Conservation (phyloP, 352 stramenopile species). For the Phytophthora capsici region DNA sequence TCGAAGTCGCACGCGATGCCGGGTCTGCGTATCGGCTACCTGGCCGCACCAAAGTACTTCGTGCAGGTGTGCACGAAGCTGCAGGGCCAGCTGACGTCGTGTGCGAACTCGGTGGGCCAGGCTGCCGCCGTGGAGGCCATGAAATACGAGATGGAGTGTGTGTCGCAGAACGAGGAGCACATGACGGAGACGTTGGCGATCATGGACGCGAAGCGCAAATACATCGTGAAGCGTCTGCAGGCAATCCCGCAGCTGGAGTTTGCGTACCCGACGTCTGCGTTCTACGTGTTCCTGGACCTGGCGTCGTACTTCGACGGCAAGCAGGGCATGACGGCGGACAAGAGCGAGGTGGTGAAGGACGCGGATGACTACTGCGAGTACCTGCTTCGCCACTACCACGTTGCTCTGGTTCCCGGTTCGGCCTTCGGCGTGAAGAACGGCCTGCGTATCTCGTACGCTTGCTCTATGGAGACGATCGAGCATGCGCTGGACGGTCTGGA, state of each 20-base stretch:
- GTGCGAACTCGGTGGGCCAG: conserved; percentile 93
- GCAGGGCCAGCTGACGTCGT: conserved; percentile 96
- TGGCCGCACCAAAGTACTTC: conserved; percentile 88
- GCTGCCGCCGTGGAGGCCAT: conserved; percentile 91
- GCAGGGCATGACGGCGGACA: conserved; percentile 44
- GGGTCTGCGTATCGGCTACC: conserved; percentile 94
- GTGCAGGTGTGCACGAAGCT: conserved; percentile 90
- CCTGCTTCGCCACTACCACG: conserved; percentile 91
- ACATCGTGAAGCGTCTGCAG: conserved; percentile 46
- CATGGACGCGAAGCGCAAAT: conserved; percentile 80
- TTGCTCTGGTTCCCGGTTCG: conserved; percentile 95
- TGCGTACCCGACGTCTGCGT: conserved; percentile 91
- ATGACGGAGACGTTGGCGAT: conserved; percentile 59
- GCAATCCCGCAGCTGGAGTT: conserved; percentile 87
- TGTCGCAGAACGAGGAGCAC: conserved; percentile 50
- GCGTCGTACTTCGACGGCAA: conserved; percentile 78
- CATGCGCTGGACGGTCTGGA: conserved; percentile 73
- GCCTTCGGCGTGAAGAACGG: conserved; percentile 94
- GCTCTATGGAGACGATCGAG: conserved; percentile 89
- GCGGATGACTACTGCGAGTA: conserved; percentile 91
- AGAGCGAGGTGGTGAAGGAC: conserved; percentile 53
- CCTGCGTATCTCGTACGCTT: conserved; percentile 97
- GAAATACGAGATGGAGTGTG: conserved; percentile 77
- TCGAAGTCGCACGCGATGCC: conserved; percentile 98
- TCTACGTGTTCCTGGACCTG: conserved; percentile 96